These are phyloP conservation scores for Tricholoma matsutake DNA, from an alignment of 768 basidiomycete genomes.

Conservation along the genomic window DNA sequence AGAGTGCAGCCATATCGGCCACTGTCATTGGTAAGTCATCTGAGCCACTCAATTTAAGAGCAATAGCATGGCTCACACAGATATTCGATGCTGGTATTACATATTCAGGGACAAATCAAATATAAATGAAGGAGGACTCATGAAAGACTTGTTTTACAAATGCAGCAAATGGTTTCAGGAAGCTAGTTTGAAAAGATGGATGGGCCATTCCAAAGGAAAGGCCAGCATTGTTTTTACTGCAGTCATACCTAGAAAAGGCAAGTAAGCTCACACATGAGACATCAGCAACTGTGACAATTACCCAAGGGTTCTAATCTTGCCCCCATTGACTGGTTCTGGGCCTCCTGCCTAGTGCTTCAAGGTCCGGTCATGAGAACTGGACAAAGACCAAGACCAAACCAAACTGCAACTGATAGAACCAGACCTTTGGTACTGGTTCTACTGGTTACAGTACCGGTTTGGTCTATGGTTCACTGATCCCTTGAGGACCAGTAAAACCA, in stretches of 20 bases:
- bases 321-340: neutral
- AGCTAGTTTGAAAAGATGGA: neutral
- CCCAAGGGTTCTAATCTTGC: neutral
- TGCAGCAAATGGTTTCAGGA: slow-evolving; percentile 1
- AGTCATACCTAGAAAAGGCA: neutral
- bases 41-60: neutral
- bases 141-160: neutral
- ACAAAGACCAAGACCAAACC: too few relatives aligned
- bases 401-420: too few relatives aligned
- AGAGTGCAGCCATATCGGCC: neutral
- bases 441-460: too few relatives aligned
- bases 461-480: too few relatives aligned
- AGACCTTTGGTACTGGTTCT: too few relatives aligned
- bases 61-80: neutral
- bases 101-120: neutral
- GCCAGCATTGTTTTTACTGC: neutral
- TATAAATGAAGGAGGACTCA: neutral
- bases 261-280: neutral
- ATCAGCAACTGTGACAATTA: neutral
- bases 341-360: too few relatives aligned
- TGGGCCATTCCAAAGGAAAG: neutral
- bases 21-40: neutral
- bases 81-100: neutral
- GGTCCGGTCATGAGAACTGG: too few relatives aligned
- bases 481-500: too few relatives aligned